Evolutionary conservation across 106 monocot species (phyloP), one percentile per base, ranked within the genome.

Genomic region (Triglochin maritima): DNA sequence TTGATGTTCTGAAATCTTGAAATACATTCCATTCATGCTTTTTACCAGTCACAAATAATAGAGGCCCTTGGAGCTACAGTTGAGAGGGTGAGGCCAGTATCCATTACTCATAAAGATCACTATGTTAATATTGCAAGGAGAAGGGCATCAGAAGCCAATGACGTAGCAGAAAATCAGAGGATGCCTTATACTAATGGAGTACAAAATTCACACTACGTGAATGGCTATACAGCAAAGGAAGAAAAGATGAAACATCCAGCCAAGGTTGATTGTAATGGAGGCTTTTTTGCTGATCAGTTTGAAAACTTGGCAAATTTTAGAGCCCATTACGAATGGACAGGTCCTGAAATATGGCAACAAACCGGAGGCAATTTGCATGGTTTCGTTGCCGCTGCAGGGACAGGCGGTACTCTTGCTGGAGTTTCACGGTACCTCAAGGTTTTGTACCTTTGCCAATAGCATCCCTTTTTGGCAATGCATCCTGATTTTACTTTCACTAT

Each of bases 261-360:
- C 6, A 44, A 44, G 54, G 72, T 41, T 54, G 56, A 73, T 51
- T 81, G 79, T 15, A 82, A 73, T 72, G 86, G 91, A 11, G 96
- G 96, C 59, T 98, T 82, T 71, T 98, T 98, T 73, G 91, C 91
- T 46, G 96, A 98, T 74, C 96, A 98, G 74, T 98, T 89, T 86
- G 96, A 98, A 72, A 98, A 98, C 62, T 60, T 98, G 58, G 96
- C 96, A 42, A 98, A 98, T 62, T 98, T 88, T 45, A 60, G 88
- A 50, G 91, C 96, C 5, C 96, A 98, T 71, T 91, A 91, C 64
- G 91, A 91, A 62, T 68, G 82, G 55, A 98, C 96, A 55, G 96
- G 91, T 29, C 88, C 96, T 60, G 96, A 98, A 72, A 98, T 98
- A 79, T 98, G 91, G 96, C 77, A 87, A 48, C 96, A 98, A 68